Base-by-base conservation (phyloP, 202 grass and related monocot genomes). In the Digitaria exilis region DNA sequence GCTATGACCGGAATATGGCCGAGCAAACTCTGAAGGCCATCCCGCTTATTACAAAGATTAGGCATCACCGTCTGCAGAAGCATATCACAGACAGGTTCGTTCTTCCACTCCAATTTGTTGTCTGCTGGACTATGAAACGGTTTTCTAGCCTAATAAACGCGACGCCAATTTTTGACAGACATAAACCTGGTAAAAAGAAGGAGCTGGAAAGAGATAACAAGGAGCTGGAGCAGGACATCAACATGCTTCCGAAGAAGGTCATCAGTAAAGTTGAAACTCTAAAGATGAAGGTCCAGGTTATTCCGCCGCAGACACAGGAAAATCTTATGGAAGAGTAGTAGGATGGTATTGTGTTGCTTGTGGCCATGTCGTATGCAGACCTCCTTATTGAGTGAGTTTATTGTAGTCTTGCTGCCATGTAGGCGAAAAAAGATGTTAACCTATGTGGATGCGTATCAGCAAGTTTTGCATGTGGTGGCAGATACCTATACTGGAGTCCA, bases 1-100 rank as follows among this genome's bases (percentile, higher is more conserved):
- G 89, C 79, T 99, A 99, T 30, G 88, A 99, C 68, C 87, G 93
- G 18, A 96, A 87, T 83, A 64, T 92, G 49, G 89, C 89, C 0
- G 88, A 87, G 49, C 73, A 63, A 45, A 91, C 93, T 63, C 83
- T 99, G n/a, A 93, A 90, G 81, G 94, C 91, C 30, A 97, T 97
- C 59, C 91, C 87, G 6, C 60, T 86, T 78, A 92, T 97, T 71
- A 66, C 79, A 7, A 96, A 99, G 90, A 84, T 87, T 30, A 95
- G 90, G 71, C 80, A 91, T 35, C 84, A 81, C 6, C 90, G 91
- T 25, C 84, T 87, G 73, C 65, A 57, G 49, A 89, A 64, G 19
- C 93, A 98, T 65, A 91, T 93, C 48, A 25, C 29, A 15, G 59
- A 81, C 9, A 96, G 91, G 96, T 98, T 41, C 0, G 42, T 84